Evolutionary conservation across 352 stramenopile genomes (phyloP).

Genomic region (Globisporangium cylindrosporum): DNA sequence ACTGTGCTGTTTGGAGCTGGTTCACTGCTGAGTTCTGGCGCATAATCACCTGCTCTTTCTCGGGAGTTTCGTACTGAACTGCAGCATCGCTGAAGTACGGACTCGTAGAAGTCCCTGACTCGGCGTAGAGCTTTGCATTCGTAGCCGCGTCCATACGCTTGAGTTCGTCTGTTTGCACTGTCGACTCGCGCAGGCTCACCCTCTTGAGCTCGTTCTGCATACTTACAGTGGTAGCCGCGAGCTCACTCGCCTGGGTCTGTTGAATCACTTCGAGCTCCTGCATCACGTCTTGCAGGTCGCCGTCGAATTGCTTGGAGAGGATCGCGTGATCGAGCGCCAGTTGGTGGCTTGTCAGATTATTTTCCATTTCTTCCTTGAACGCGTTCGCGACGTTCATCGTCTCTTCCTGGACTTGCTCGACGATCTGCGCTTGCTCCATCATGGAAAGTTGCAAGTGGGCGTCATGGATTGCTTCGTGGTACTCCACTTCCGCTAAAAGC

Average conservation of each 20-base stretch:
- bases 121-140: conserved; percentile 33
- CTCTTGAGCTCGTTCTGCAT: conserved; percentile 26
- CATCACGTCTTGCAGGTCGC: conserved; percentile 38
- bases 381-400: conserved; percentile 48
- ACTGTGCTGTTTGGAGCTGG: neutral
- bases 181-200: conserved; percentile 39
- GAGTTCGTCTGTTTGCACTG: conserved; percentile 45
- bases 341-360: conserved; percentile 39
- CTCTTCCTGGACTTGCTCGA: conserved; percentile 53
- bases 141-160: conserved; percentile 34
- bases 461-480: conserved; percentile 62
- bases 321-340: conserved; percentile 44
- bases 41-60: neutral
- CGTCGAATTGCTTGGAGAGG: conserved; percentile 51
- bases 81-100: conserved; percentile 21
- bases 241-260: conserved; percentile 30
- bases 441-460: conserved; percentile 54
- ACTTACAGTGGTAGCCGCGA: neutral
- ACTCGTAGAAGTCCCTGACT: conserved; percentile 30
- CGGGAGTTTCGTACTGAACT: conserved; percentile 32
- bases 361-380: conserved; percentile 71
- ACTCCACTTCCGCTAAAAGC: conserved; percentile 63
- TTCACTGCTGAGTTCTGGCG: neutral
- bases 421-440: conserved; percentile 53
- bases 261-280: conserved; percentile 37